Evolutionary conservation across 2,329 filamentous ascomycete genomes (phyloP).

Genomic region (Aureobasidium sp.): DNA sequence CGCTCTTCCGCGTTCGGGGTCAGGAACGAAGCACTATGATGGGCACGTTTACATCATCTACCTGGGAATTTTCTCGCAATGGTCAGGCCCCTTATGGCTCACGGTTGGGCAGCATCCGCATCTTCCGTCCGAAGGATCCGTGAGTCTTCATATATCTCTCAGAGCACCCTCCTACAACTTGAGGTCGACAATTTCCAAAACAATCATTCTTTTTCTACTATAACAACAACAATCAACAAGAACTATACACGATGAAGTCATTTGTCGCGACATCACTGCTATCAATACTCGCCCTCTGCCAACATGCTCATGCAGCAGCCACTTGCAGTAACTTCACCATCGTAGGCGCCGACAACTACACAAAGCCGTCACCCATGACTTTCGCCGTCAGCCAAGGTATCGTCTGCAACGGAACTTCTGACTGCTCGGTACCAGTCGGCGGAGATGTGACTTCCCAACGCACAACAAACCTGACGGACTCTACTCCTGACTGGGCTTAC

Average conservation of each 20-base stretch:
- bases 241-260: neutral
- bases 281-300: neutral
- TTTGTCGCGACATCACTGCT: neutral
- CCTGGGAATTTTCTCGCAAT: neutral
- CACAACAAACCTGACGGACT: neutral
- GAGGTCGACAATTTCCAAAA: neutral
- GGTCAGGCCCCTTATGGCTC: neutral
- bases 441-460: neutral
- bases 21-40: neutral
- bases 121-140: neutral
- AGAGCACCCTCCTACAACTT: neutral
- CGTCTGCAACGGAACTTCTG: constrained; percentile 3
- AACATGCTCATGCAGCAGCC: neutral
- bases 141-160: neutral
- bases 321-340: constrained; percentile 4
- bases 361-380: neutral
- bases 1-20: neutral
- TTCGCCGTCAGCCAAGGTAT: constrained; percentile 7
- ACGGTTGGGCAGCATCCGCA: neutral
- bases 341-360: neutral
- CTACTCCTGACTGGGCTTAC: neutral
- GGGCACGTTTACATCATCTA: constrained; percentile 4
- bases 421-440: neutral
- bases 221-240: too few relatives aligned
- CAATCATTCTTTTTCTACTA: neutral